Evolutionary conservation across 2,329 filamentous ascomycete species (phyloP).

Genomic region (Sporothrix variecibatus): DNA sequence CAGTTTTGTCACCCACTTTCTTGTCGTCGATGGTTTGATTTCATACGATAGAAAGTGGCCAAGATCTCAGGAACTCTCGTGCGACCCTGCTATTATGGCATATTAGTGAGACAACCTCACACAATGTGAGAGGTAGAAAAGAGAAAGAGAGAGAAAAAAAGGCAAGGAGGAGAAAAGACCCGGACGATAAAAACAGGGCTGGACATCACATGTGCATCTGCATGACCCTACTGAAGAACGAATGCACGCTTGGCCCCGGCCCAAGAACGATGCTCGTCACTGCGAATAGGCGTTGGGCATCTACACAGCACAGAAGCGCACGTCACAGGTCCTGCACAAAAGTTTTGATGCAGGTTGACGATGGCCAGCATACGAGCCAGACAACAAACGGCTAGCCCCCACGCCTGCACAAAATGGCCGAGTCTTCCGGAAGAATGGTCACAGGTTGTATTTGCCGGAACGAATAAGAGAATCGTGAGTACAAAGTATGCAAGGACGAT

Average conservation of each 20-base stretch:
- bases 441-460: neutral
- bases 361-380: neutral
- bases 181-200: neutral
- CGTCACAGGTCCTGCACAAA: conserved; percentile 10
- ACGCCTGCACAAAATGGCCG: neutral
- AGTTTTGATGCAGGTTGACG: neutral
- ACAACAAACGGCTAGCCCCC: neutral
- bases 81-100: neutral
- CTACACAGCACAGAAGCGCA: neutral
- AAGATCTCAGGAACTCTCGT: neutral
- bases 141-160: no score
- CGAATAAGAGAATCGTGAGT: neutral
- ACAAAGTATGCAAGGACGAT: neutral
- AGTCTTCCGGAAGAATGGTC: neutral
- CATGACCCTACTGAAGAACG: conserved; percentile 7
- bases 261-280: neutral
- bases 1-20: neutral
- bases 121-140: neutral
- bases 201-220: conserved; percentile 15
- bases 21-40: neutral
- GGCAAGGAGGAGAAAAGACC: neutral
- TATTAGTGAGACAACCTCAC: neutral
- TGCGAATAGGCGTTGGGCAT: neutral
- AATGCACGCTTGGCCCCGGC: neutral
- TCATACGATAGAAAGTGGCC: neutral